Base-by-base conservation (phyloP, 495 filamentous ascomycete genomes). In the Amniculicola lignicola region DNA sequence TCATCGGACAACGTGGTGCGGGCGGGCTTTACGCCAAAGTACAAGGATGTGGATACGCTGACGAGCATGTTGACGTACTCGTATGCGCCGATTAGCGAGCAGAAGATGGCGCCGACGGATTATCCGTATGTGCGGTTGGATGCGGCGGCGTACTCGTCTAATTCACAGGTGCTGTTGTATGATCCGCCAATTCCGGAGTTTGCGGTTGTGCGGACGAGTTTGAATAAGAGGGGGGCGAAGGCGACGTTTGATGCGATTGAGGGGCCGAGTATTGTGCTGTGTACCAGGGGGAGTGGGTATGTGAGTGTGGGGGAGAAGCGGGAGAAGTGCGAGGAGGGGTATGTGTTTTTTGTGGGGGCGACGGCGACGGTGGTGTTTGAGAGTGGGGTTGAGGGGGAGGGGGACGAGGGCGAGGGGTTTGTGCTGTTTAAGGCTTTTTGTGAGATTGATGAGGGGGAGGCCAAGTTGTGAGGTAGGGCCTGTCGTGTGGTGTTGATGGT, bases 111-210 rank as follows among this genome's bases (percentile, higher is more conserved):
- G 33, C 89, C 93, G 0, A 75, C 71, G 18, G 86, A 90, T 51
- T 99, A 94, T 62, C 85, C 88, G 1, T 93, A 90, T 61, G 86
- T 77, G 7, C 84, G 85, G 3, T 76, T 95, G 23, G 93, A 94
- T 64, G 81, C 80, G 3, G 65, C 79, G 0, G 90, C 87, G 0
- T 95, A 94, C 70, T 82, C 81, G 23, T 87, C 85, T 10, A 83
- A 73, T 3, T 91, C 87, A 4, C 74, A 77, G 5, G 77, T 78
- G 7, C 70, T 81, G 7, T 78, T 96, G 19, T 98, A 97, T 64
- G 88, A 98, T 54, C 93, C 93, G 3, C 94, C 94, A 0, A 97
- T 97, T 54, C 90, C 96, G 29, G 94, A 98, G 70, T 98, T 97
- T 72, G 85, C 82, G 49, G 94, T 98, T 16, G 81, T 96, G 27